These are phyloP conservation scores for Zygosaccharomyces sapae DNA, from an alignment of 1,139 yeast species.

Conservation along the genomic window DNA sequence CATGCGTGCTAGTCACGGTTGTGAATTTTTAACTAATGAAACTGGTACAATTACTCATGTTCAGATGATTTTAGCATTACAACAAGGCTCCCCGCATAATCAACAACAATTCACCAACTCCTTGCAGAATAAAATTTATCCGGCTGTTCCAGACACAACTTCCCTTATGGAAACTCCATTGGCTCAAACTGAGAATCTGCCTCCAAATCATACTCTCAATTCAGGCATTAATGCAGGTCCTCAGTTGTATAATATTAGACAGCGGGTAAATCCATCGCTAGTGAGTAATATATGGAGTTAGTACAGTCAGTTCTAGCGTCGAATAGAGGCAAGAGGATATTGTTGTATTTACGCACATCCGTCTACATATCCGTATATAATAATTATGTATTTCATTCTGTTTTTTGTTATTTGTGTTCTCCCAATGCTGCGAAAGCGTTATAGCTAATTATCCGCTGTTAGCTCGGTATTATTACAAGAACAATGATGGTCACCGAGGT, in stretches of 20 bases:
- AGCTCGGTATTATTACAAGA: too few species aligned
- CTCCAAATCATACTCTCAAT: slow-evolving; percentile 2
- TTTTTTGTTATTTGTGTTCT: too few species aligned
- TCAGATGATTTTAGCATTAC: slow-evolving; percentile 17
- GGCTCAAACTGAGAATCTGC: not conserved
- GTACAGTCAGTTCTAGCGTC: too few species aligned
- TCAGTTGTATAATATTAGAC: slow-evolving; percentile 14
- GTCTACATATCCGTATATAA: too few species aligned
- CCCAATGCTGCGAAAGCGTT: too few species aligned
- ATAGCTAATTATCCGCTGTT: too few species aligned
- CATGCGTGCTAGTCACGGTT: slow-evolving; percentile 24
- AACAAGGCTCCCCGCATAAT: slow-evolving; percentile 1
- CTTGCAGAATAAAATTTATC: slow-evolving; percentile 4
- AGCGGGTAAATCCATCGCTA: slow-evolving; percentile 16
- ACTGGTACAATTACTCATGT: slow-evolving; percentile 29
- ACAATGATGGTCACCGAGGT: too few species aligned
- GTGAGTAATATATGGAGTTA: slow-evolving; percentile 25
- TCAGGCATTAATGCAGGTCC: slow-evolving; percentile 8
- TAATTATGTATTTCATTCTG: too few species aligned
- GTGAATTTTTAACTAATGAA: slow-evolving; percentile 24
- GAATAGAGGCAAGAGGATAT: not conserved
- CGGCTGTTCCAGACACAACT: slow-evolving; percentile 3
- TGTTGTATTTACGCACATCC: not conserved
- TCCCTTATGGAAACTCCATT: slow-evolving; percentile 1
- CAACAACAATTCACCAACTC: slow-evolving; percentile 1